Conservation (phyloP, 1,284 basidiomycete species). For the Coniophora puteana region DNA sequence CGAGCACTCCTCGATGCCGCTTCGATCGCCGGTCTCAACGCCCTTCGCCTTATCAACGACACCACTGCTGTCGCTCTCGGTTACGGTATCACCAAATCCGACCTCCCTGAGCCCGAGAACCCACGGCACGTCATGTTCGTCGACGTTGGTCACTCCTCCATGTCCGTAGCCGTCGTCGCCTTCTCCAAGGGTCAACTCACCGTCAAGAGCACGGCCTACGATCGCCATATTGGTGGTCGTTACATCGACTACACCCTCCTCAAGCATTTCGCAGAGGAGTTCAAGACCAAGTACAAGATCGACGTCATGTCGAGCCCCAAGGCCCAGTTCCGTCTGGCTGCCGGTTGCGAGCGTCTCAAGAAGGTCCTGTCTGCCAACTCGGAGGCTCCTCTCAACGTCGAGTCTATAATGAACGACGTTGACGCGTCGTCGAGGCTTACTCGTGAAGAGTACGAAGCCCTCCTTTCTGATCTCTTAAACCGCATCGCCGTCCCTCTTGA, state of each 20-base stretch:
- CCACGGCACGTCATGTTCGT: conserved; percentile 87
- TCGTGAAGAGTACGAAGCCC: conserved; percentile 87
- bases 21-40: conserved; percentile 82
- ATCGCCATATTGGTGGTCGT: conserved; percentile 88
- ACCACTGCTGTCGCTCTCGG: conserved; percentile 90
- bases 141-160: conserved; percentile 88
- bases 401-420: conserved; percentile 91
- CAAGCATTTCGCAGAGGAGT: conserved; percentile 83
- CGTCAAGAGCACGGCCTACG: conserved; percentile 85
- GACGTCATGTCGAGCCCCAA: conserved; percentile 89
- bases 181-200: conserved; percentile 90
- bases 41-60: conserved; percentile 92
- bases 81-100: conserved; percentile 95
- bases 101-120: conserved; percentile 80
- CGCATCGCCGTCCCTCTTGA: conserved; percentile 91
- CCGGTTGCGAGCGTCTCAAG: conserved; percentile 86
- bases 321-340: conserved; percentile 83
- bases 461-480: conserved; percentile 87
- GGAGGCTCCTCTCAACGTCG: conserved; percentile 85
- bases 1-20: conserved; percentile 87
- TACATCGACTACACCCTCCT: conserved; percentile 91
- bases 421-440: conserved; percentile 93
- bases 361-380: conserved; percentile 71
- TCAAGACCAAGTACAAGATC: conserved; percentile 93
- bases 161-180: conserved; percentile 82